Evolutionary conservation across 331 rosid genomes (phyloP), one percentile per base, ranked within the genome.

Genomic region (Telfairia occidentalis): DNA sequence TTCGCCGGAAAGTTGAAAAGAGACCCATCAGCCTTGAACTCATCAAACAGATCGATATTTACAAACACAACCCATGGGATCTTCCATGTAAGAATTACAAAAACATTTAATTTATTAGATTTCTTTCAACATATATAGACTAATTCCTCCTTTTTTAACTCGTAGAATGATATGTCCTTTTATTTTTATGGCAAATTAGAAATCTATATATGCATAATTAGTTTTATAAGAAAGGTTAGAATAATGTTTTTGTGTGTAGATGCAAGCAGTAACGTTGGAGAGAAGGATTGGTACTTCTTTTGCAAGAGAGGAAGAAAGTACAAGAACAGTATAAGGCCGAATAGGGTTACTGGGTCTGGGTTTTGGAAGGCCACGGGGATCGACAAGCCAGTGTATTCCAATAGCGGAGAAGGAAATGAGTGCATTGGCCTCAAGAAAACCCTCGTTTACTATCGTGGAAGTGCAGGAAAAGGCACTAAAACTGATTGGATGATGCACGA

Each of bases 401-500:
- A 38, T 0, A 85, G 79, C 15, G 96, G 89, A 32, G 87, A 84
- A 73, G 84, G 82, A 2, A 77, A 40, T 34, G 82, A 77, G 13
- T 89, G 97, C 77, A 85, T 91, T 83, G 97, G 97, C 29, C 89
- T 91, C 57, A 91, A 91, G 83, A 91, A 91, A 71, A 87, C 97
- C 3, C 79, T 91, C 0, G 97, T 91, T 0, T 91, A 89, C 63
- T 91, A 91, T 49, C 79, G 91, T 3, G 97, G 97, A 55, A 87
- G 84, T 6, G 90, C 97, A 0, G 96, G 97, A 7, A 91, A 89
- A 76, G 97, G 96, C 34, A 79, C 88, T 72, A 91, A 91, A 83
- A 91, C 97, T 16, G 92, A 91, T 43, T 91, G 96, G 97, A 91
- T 91, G 96, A 91, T 91, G 97, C 96, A 91, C 13, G 97, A 91